Conservation (phyloP, 2,329 filamentous ascomycete genomes). For the Hymenoscyphus scutula region DNA sequence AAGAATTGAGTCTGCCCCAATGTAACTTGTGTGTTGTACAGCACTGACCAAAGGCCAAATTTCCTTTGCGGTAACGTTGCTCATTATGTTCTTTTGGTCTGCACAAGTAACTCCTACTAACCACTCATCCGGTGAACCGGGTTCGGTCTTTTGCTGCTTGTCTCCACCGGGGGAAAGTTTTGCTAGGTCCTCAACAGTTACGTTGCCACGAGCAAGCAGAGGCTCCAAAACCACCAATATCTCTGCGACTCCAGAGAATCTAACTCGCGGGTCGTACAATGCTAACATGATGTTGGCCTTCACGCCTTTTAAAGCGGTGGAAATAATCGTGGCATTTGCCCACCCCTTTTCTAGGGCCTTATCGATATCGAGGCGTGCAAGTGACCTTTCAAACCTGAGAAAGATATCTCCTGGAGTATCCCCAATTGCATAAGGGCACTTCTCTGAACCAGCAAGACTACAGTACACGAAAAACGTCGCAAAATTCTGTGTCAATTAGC, state of each 20-base stretch:
- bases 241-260: background rate
- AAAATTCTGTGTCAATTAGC: slow-evolving; percentile 14
- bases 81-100: background rate
- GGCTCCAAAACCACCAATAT: background rate
- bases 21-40: background rate
- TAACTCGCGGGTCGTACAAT: background rate
- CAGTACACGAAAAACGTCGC: slow-evolving; percentile 29
- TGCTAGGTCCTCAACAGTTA: too few relatives aligned
- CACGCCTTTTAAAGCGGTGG: too few relatives aligned
- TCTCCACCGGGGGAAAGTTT: too few relatives aligned
- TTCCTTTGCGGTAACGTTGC: background rate
- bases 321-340: background rate
- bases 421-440: slow-evolving; percentile 24
- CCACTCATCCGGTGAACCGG: background rate
- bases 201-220: background rate
- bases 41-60: background rate
- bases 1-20: background rate
- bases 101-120: background rate
- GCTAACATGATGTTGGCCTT: background rate
- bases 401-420: slow-evolving; percentile 23
- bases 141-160: background rate
- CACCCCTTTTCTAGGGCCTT: background rate
- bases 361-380: background rate
- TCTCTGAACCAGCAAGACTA: slow-evolving; percentile 32
- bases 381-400: slow-evolving; percentile 16